Conservation (phyloP, 306 rosid genomes). For the Trifolium repens region DNA sequence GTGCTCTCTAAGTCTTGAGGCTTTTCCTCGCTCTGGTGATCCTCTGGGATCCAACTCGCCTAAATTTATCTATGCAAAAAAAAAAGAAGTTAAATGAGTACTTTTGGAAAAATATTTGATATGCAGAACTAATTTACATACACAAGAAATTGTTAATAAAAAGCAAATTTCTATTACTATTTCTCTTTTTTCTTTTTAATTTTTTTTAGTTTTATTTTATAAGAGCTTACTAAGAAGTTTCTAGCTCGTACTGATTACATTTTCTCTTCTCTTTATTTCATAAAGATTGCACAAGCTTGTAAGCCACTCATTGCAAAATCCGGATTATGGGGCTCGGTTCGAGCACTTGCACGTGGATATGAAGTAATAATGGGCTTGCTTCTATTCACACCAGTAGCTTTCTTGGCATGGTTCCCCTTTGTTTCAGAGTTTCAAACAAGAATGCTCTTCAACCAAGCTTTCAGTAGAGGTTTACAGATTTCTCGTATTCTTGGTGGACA, state of each 20-base stretch:
- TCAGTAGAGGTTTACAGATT: conserved; percentile 96
- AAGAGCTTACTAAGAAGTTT: background rate
- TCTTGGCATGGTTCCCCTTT: conserved; percentile 97
- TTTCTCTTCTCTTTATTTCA: background rate
- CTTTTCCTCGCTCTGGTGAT: too few relatives aligned
- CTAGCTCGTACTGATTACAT: background rate
- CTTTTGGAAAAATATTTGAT: background rate
- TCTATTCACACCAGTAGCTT: conserved; percentile 88
- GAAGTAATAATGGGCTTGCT: conserved; percentile 86
- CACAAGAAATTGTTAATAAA: background rate
- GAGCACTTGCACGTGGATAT: conserved; percentile 82
- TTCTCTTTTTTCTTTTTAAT: background rate
- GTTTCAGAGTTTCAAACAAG: conserved; percentile 96
- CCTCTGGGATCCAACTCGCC: background rate
- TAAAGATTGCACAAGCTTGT: conserved; percentile 93
- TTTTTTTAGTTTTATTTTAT: too few relatives aligned
- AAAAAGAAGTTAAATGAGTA: background rate
- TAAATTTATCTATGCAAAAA: background rate
- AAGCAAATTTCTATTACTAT: background rate
- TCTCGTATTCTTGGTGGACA: conserved; percentile 95
- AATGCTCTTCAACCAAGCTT: conserved; percentile 98
- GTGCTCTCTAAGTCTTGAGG: background rate
- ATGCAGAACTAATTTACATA: background rate
- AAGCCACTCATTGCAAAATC: conserved; percentile 57
- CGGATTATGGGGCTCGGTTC: conserved; percentile 75